Percentiles rank a stretch among this genome's conserved stretches.
These are phyloP conservation scores for Tricholoma saponaceum DNA, from an alignment of 768 basidiomycete genomes.

Conservation along the genomic window DNA sequence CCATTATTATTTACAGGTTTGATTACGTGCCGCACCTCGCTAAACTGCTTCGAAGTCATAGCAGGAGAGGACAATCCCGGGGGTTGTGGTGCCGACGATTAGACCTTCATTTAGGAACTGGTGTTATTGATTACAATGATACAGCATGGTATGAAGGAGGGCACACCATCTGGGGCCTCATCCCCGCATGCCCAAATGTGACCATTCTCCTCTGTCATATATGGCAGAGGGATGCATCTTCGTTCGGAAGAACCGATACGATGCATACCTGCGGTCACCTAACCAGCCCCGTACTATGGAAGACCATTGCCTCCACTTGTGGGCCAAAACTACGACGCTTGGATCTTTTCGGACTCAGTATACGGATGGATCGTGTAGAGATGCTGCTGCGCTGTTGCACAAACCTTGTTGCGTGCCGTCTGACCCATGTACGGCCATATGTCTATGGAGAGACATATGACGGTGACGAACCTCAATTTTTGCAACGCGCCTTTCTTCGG, in stretches of 20 bases:
- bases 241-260: no score
- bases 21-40: neutral
- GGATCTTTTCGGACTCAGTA: neutral
- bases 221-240: neutral
- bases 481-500: no score
- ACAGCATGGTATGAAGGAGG: slow-evolving; percentile 1
- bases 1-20: slow-evolving; percentile 3
- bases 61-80: neutral
- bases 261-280: neutral
- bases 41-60: neutral
- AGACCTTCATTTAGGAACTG: neutral
- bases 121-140: neutral
- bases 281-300: neutral
- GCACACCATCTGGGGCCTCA: neutral
- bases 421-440: no score
- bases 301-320: neutral
- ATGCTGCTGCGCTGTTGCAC: neutral
- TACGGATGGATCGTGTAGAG: neutral
- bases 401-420: neutral
- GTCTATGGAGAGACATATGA: neutral
- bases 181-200: neutral
- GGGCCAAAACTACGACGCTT: no score
- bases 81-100: neutral
- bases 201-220: neutral
- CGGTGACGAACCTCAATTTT: neutral